phyloP scores from a whole-genome alignment of 1,284 basidiomycete genomes.

The Pyrrhoderma noxium region DNA sequence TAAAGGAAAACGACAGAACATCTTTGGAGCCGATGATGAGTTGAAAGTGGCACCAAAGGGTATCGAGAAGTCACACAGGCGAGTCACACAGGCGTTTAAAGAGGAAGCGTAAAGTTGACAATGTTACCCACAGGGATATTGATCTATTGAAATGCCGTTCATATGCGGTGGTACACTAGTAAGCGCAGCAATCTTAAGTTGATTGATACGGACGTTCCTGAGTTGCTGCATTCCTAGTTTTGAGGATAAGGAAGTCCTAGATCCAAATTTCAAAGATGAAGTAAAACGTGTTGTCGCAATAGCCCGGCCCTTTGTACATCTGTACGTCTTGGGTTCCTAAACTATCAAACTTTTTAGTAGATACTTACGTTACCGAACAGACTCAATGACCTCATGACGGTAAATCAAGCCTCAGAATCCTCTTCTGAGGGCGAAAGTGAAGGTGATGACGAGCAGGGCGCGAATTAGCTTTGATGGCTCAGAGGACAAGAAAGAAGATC shows the following conservation, averaged over 20 bases:
- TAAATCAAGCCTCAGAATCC: slow-evolving; percentile 32
- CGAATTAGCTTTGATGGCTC: too few species aligned
- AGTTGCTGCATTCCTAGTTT: slow-evolving; percentile 45
- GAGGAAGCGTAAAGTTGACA: not conserved
- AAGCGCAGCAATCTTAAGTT: slow-evolving; percentile 24
- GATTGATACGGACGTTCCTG: not conserved
- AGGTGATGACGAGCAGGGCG: slow-evolving; percentile 1
- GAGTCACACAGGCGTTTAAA: not conserved
- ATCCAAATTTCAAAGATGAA: slow-evolving; percentile 57
- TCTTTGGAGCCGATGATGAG: slow-evolving; percentile 78
- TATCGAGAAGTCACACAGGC: slow-evolving; percentile 75
- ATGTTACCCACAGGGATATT: slow-evolving; percentile 58
- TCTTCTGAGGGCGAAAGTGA: slow-evolving; percentile 21
- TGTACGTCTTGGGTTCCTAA: slow-evolving; percentile 45
- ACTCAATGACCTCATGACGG: slow-evolving; percentile 61
- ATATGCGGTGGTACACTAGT: slow-evolving; percentile 66
- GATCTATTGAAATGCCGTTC: slow-evolving; percentile 80
- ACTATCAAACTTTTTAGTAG: too few species aligned
- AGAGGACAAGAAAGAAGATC: too few species aligned
- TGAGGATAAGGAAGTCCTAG: slow-evolving; percentile 65
- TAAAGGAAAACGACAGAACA: slow-evolving; percentile 57
- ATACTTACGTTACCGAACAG: slow-evolving; percentile 32
- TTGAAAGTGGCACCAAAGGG: slow-evolving; percentile 86
- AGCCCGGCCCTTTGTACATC: slow-evolving; percentile 73
- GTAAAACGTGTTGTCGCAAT: slow-evolving; percentile 49